Evolutionary conservation across 225 moss, liverwort and hornwort genomes (phyloP), one percentile per base, ranked within the genome.

Genomic region (Marchantia paleacea): DNA sequence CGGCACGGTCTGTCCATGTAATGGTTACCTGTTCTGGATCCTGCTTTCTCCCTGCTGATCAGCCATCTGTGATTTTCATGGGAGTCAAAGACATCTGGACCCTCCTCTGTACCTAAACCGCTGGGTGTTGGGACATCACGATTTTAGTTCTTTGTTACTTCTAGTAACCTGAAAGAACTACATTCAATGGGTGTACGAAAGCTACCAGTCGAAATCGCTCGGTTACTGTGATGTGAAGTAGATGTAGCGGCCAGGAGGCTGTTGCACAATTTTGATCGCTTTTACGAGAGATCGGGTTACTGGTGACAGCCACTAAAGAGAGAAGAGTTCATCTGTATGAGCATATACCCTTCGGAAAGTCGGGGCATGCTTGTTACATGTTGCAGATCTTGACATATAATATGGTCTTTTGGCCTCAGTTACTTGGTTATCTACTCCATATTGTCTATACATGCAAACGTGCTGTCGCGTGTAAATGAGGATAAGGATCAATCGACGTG

Each of bases 241-340:
- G 58, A 29, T 58, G 58, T 28, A 31, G 30, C 19, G 28, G 58
- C 39, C 48, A 12, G 39, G 22, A 79, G 25, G 57, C 25, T 7
- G 61, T 12, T 49, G 53, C 76, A 16, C 68, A 66, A 54, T 75
- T 82, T 62, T 61, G 60, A 48, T 66, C 67, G 67, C 69, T 70
- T 70, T 48, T 47, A 70, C 69, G 69, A 70, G 69, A 70, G 69
- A 70, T 70, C 48, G 62, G 69, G 69, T 70, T 49, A 70, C 69
- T 70, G 69, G 69, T 70, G 69, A 70, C 69, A 70, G 69, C 69
- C 69, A 70, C 48, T 11, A 69, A 70, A 70, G 69, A 68, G 29
- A 70, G 69, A 70, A 28, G 48, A 70, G 48, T 47, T 70, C 47
- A 18, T 70, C 47, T 70, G 69, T 48, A 70, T 16, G 69, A 49